Evolutionary conservation across 2,329 filamentous ascomycete species (phyloP), one percentile per base, ranked within the genome.

Genomic region (Tympanopsis confertula): DNA sequence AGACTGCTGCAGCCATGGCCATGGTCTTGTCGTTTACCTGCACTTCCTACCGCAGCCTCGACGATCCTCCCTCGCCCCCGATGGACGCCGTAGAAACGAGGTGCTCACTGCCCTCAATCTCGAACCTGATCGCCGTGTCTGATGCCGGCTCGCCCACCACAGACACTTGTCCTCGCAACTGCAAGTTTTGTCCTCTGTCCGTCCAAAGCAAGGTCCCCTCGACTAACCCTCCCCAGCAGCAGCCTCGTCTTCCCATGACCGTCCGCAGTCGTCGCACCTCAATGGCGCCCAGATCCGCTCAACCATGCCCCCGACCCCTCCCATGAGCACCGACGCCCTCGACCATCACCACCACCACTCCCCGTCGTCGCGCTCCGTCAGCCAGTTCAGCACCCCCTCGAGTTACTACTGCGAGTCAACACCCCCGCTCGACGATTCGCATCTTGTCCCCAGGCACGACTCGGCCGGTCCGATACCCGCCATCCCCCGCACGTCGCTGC

Each of bases 31-130:
- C n/a, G n/a, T n/a, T n/a, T n/a, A n/a, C n/a, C n/a, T n/a, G n/a
- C n/a, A n/a, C 43, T 44, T 37, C 37, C 43, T 38, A 26, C 38
- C 5, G 42, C 41, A 35, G 42, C 42, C 32, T 44, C 42, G n/a
- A 44, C 42, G 29, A 40, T 44, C 22, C 22, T 7, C 22, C 22
- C 7, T 26, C 22, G 22, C 22, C 22, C n/a, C 22, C 22, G 22
- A 26, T 26, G 22, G 22, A 26, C 7, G 22, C 22, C n/a, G n/a
- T n/a, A n/a, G 22, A 26, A 26, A 10, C 22, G n/a, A 26, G 22
- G n/a, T 26, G 22, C n/a, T 26, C 22, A n/a, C 22, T 26, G 22
- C 22, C 22, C 22, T 26, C 22, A n/a, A 26, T 26, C 22, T 26
- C 22, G 22, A 26, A n/a, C 22, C 22, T 26, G 22, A 7, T 26